Conservation (phyloP, 768 basidiomycete genomes). For the Boletus rufocinnamomeus region DNA sequence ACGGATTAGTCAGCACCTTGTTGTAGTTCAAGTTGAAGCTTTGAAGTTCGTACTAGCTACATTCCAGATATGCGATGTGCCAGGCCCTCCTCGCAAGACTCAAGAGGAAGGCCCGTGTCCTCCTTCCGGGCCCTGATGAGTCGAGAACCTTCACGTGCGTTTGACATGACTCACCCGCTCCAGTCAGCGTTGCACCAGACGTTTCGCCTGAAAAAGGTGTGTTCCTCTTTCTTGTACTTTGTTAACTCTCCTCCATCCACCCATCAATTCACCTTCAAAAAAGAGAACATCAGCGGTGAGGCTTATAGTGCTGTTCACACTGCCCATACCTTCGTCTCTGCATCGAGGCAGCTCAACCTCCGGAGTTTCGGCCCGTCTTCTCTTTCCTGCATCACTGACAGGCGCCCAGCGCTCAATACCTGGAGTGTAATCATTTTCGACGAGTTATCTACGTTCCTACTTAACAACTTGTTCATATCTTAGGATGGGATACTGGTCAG, state of each 20-base stretch:
- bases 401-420: background rate
- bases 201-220: background rate
- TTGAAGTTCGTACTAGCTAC: too few species aligned
- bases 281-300: too few species aligned
- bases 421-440: background rate
- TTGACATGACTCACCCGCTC: background rate
- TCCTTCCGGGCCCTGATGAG: too few species aligned
- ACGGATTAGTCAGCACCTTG: too few species aligned
- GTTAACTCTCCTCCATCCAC: background rate
- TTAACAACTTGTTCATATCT: background rate
- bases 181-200: background rate
- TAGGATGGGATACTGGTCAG: background rate
- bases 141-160: background rate
- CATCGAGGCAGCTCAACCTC: too few species aligned
- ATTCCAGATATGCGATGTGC: too few species aligned
- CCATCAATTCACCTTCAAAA: background rate
- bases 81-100: too few species aligned
- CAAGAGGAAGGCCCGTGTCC: too few species aligned
- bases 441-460: background rate
- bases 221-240: background rate
- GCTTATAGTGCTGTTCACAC: background rate
- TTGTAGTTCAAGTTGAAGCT: too few species aligned
- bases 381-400: background rate
- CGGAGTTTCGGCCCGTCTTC: too few species aligned
- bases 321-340: background rate